A percentile compares a stretch with the other conserved stretches of the same genome.
Conservation (phyloP, 140 eudicot genomes). For the Senecio squalidus region DNA sequence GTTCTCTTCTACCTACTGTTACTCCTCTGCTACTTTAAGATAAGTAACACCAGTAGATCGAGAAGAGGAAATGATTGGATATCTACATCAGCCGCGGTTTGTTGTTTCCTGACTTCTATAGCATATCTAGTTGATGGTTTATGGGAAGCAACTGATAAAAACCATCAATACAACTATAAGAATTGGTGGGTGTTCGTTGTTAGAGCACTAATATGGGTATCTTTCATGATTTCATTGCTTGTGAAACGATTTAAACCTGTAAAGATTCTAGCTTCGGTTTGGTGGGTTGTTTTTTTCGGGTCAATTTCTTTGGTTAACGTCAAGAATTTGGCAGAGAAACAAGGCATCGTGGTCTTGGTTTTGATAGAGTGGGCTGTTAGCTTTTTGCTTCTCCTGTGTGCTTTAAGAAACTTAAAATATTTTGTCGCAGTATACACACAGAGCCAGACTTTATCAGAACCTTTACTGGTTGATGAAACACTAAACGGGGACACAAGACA, state of each 20-base stretch:
- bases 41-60: background rate
- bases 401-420: background rate
- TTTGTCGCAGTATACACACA: background rate
- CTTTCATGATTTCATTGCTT: slow-evolving; percentile 31
- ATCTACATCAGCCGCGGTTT: slow-evolving; percentile 12
- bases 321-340: slow-evolving; percentile 5
- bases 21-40: slow-evolving; percentile 6
- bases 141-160: slow-evolving; percentile 8
- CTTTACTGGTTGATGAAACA: background rate
- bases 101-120: slow-evolving; percentile 30
- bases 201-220: slow-evolving; percentile 40
- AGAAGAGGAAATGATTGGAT: slow-evolving; percentile 12
- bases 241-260: slow-evolving; percentile 31
- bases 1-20: slow-evolving; percentile 25
- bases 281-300: slow-evolving; percentile 51
- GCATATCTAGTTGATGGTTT: slow-evolving; percentile 18
- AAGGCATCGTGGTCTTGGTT: background rate
- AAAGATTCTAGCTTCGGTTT: slow-evolving; percentile 28
- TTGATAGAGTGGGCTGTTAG: background rate
- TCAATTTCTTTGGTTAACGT: slow-evolving; percentile 32
- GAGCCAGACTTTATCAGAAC: background rate
- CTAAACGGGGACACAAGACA: background rate
- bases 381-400: background rate
- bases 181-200: slow-evolving; percentile 19
- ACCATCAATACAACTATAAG: background rate